phyloP scores from a whole-genome alignment of 1,139 yeast genomes.

The Yamadazyma conglobata region DNA sequence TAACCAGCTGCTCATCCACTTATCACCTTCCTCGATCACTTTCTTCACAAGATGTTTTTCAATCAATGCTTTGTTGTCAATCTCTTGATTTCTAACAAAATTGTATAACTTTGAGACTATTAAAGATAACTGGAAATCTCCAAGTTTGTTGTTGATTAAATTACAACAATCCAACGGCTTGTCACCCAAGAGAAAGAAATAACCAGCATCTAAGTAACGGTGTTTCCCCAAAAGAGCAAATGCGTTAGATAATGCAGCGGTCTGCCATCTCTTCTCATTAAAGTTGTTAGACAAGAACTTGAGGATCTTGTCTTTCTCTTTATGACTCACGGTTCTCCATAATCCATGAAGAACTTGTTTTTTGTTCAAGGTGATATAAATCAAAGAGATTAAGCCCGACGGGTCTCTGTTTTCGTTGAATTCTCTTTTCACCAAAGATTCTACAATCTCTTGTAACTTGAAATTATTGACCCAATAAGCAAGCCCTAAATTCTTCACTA shows the following conservation, averaged over 20 bases:
- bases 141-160: constrained; percentile 63
- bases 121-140: constrained; percentile 70
- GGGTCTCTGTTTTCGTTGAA: constrained; percentile 69
- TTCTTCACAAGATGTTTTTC: constrained; percentile 52
- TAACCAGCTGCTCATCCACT: constrained; percentile 84
- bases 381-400: constrained; percentile 61
- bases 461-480: constrained; percentile 69
- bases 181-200: constrained; percentile 81
- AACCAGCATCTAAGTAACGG: constrained; percentile 82
- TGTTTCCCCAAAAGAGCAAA: constrained; percentile 87
- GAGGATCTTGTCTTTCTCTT: constrained; percentile 79
- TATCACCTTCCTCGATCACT: constrained; percentile 61
- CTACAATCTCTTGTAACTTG: constrained; percentile 51
- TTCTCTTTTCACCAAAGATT: constrained; percentile 66
- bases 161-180: constrained; percentile 72
- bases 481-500: constrained; percentile 59
- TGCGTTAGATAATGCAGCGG: constrained; percentile 91
- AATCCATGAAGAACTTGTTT: constrained; percentile 74
- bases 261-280: constrained; percentile 66
- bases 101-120: constrained; percentile 72
- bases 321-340: constrained; percentile 78
- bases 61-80: constrained; percentile 21
- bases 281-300: constrained; percentile 78
- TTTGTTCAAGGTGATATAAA: constrained; percentile 73
- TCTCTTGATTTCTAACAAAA: constrained; percentile 20